phyloP scores from a whole-genome alignment of 441 rosid species.

The Bocquillonia castaneifolia region DNA sequence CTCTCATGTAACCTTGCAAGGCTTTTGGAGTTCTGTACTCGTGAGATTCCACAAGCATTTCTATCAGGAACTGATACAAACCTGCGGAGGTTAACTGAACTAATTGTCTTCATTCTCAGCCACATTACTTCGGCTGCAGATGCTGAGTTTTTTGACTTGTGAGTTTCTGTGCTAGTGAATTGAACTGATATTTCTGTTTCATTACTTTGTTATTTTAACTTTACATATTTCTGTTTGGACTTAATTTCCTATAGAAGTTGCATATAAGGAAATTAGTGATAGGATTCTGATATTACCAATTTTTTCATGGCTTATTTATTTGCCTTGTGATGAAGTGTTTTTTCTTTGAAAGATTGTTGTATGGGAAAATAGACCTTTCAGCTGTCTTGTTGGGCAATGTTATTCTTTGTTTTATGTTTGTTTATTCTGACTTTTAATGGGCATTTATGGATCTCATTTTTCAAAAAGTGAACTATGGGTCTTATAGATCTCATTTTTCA shows the following conservation, averaged over 20 bases:
- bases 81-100: conserved; percentile 84
- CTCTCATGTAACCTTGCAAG: conserved; percentile 91
- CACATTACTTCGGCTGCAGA: conserved; percentile 80
- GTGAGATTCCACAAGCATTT: conserved; percentile 80
- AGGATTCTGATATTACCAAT: neutral
- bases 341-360: neutral
- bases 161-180: conserved; percentile 34
- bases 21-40: conserved; percentile 90
- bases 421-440: neutral
- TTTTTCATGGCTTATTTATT: conserved; percentile 1
- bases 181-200: conserved; percentile 8
- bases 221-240: neutral
- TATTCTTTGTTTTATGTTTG: neutral
- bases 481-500: too few relatives aligned
- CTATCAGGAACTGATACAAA: conserved; percentile 80
- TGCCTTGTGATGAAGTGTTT: neutral
- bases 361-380: neutral
- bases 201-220: neutral
- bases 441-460: too few relatives aligned
- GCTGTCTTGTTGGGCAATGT: neutral
- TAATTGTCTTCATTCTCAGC: conserved; percentile 76
- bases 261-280: neutral
- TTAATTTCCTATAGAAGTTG: neutral
- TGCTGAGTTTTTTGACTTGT: conserved; percentile 91
- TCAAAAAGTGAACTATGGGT: too few relatives aligned